Conservation (phyloP, 2,329 filamentous ascomycete genomes). For the Basipetospora chlamydospora region DNA sequence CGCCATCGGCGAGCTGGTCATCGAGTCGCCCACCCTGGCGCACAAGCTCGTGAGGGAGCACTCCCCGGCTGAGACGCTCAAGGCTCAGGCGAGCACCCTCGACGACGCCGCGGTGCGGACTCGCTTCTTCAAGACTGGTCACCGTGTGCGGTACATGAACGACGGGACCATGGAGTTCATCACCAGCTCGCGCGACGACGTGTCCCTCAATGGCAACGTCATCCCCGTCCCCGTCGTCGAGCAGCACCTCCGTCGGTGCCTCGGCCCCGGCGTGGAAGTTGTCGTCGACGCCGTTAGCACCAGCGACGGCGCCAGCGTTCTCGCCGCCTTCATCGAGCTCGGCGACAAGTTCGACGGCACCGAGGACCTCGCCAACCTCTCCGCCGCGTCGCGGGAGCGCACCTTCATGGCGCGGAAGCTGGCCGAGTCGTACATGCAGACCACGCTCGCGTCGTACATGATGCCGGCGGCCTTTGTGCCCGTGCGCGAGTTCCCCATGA, state of each 20-base stretch:
- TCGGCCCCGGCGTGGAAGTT: slow-evolving; percentile 31
- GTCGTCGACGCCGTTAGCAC: slow-evolving; percentile 33
- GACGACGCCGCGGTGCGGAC: slow-evolving; percentile 15
- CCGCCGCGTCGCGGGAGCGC: slow-evolving; percentile 24
- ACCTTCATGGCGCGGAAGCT: slow-evolving; percentile 28
- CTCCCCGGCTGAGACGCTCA: slow-evolving; percentile 10
- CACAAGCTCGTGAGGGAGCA: slow-evolving; percentile 8
- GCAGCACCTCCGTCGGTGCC: slow-evolving; percentile 28
- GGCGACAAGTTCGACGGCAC: slow-evolving; percentile 23
- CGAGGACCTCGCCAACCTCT: slow-evolving; percentile 24
- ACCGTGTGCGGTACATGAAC: slow-evolving; percentile 33
- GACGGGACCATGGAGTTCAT: slow-evolving; percentile 34
- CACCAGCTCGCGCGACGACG: slow-evolving; percentile 25
- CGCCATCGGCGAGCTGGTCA: slow-evolving; percentile 41
- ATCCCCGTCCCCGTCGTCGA: slow-evolving; percentile 31
- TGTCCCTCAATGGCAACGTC: slow-evolving; percentile 21
- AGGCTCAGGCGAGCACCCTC: slow-evolving; percentile 11
- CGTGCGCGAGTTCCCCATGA: slow-evolving; percentile 31
- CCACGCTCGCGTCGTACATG: slow-evolving; percentile 22
- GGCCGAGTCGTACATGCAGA: slow-evolving; percentile 25
- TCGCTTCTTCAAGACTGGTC: slow-evolving; percentile 34
- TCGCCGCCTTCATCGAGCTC: slow-evolving; percentile 35
- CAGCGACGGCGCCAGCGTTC: slow-evolving; percentile 23
- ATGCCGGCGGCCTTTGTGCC: slow-evolving; percentile 35
- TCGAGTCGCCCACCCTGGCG: slow-evolving; percentile 34